These are phyloP conservation scores for Calocybe indica DNA, from an alignment of 768 basidiomycete genomes.

Conservation along the genomic window DNA sequence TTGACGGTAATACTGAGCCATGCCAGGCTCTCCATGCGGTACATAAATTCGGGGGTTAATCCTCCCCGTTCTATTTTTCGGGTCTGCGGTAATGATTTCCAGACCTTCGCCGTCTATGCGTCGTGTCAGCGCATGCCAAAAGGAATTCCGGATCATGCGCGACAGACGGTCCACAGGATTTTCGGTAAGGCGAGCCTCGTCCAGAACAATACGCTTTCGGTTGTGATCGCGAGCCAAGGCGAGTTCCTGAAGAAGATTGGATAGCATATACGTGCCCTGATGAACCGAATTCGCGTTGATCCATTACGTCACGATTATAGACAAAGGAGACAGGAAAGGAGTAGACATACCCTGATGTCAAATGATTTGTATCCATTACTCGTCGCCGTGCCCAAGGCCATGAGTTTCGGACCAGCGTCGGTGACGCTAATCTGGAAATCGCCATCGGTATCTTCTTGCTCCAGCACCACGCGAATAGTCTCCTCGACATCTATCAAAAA, in stretches of 20 bases:
- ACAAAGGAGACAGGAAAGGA: neutral
- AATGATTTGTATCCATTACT: conserved; percentile 98
- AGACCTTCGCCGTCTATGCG: conserved; percentile 96
- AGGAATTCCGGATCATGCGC: conserved; percentile 95
- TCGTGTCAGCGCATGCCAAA: conserved; percentile 96
- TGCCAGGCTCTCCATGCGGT: conserved; percentile 86
- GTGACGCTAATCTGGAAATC: conserved; percentile 96
- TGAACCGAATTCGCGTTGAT: conserved; percentile 7
- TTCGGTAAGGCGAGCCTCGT: conserved; percentile 95
- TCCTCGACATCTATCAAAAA: conserved; percentile 98
- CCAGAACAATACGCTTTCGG: conserved; percentile 95
- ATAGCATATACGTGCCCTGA: conserved; percentile 98
- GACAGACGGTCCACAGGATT: conserved; percentile 96
- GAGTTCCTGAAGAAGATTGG: conserved; percentile 97
- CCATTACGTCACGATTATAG: neutral
- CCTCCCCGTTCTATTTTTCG: conserved; percentile 92
- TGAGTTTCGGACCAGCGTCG: conserved; percentile 94
- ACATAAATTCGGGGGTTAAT: conserved; percentile 93
- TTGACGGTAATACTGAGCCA: conserved; percentile 92
- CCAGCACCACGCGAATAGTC: conserved; percentile 91
- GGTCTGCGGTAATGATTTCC: conserved; percentile 96
- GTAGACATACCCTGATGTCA: conserved; percentile 73
- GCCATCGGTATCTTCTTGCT: conserved; percentile 96
- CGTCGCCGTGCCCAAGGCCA: conserved; percentile 93
- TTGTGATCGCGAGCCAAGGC: conserved; percentile 94